phyloP scores from a whole-genome alignment of 306 rosid genomes.

The Trifolium dubium region DNA sequence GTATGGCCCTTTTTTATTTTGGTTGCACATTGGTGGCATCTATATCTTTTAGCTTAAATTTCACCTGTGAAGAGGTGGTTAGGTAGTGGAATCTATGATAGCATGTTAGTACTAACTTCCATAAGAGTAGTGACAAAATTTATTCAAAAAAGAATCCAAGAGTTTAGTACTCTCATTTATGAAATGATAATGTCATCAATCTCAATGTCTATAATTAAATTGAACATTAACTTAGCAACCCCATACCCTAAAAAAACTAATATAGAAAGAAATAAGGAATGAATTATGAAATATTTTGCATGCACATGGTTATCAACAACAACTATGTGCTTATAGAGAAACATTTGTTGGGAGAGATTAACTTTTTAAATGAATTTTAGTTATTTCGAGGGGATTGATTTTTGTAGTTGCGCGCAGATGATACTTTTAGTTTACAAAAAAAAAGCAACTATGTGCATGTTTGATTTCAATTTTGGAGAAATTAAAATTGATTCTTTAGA shows the following conservation, averaged over 20 bases:
- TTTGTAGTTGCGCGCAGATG: too few relatives aligned
- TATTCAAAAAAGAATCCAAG: background rate
- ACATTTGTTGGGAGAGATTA: too few relatives aligned
- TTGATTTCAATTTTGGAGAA: too few relatives aligned
- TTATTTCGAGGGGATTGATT: too few relatives aligned
- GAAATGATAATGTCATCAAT: slow-evolving; percentile 34
- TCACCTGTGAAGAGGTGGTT: slow-evolving; percentile 25
- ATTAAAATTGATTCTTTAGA: too few relatives aligned
- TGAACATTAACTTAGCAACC: background rate
- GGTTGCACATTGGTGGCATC: slow-evolving; percentile 32
- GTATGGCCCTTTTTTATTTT: background rate
- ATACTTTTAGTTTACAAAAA: too few relatives aligned
- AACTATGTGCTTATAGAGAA: too few relatives aligned
- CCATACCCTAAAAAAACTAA: background rate
- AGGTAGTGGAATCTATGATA: slow-evolving; percentile 33
- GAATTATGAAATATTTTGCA: background rate
- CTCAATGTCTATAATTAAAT: slow-evolving; percentile 37
- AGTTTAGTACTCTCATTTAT: slow-evolving; percentile 33
- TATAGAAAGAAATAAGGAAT: background rate
- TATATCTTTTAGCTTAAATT: slow-evolving; percentile 23
- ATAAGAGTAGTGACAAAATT: slow-evolving; percentile 22
- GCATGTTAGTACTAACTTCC: slow-evolving; percentile 35
- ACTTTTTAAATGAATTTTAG: too few relatives aligned
- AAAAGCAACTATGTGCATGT: too few relatives aligned
- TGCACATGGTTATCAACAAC: background rate